Evolutionary conservation across 1,139 yeast genomes (phyloP), one percentile per base, ranked within the genome.

Genomic region (Nakaseomyces sp.): DNA sequence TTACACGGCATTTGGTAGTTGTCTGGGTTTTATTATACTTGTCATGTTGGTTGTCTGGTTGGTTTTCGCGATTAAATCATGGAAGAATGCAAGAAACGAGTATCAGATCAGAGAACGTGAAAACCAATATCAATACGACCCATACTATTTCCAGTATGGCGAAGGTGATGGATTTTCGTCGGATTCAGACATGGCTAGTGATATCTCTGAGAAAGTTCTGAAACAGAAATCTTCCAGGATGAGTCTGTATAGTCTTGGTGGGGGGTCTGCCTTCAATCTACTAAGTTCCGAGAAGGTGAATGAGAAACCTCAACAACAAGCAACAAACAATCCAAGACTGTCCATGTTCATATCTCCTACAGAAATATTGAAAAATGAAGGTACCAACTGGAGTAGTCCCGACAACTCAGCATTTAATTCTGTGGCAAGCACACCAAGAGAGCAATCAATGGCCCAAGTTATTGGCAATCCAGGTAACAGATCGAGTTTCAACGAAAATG

Each of bases 1-100:
- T 3, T 84, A 82, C 62, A 81, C 83, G 46, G 84, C 83, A 0
- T 80, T 81, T 38, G 93, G 91, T 1, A 71, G 79, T 35, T 69
- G 79, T 44, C 71, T 79, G 31, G 79, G 80, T 6, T 47, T 51
- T 41, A 44, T 56, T 6, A 24, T 50, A 15, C 20, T 48, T 12
- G 41, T 47, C 3, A 41, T 51, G 12, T 10, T 44, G 4, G 26
- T 43, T 1, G 44, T 47, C 3, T 56, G 58, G 60, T 30, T 40
- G 4, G 17, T 44, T 5, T 44, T 49, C 13, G 46, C 48, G 4
- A 13, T 54, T 4, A 47, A 49, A 22, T 50, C 60, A 6, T 57
- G 61, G 61, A 40, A 42, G 32, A 47, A 50, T 31, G 56, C 58
- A 5, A 51, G 56, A 32, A 50, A 45, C 36, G 59, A 56, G 36